Base-by-base conservation (phyloP, 306 rosid species). In the Quercus suber region DNA sequence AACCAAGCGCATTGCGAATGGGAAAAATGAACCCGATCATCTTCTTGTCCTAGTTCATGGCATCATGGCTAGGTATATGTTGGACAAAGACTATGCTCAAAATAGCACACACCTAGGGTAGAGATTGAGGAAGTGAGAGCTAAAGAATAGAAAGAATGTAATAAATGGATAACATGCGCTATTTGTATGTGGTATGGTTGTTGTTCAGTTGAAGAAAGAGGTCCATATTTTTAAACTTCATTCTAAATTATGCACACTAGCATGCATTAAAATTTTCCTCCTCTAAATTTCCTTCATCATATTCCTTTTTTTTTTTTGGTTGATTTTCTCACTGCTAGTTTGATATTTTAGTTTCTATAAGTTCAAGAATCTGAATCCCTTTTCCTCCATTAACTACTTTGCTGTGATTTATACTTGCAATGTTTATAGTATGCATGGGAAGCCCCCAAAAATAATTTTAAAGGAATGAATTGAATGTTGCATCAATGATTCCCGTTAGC, bases 31-130 rank as follows among this genome's bases (percentile, higher is more conserved):
- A 63, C 94, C 98, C 3, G 98, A 92, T 81, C 98, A 95, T 86
- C 98, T 95, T 77, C 98, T 95, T 76, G 92, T 95, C 76, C 98
- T 95, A 82, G 98, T 95, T 83, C 99, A 95, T 77, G 99, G 99
- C 78, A 92, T 92, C 78, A 76, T 91, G 84, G 98, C 96, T n/a
- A 91, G 99, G 97, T 95, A 85, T 82, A 64, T 75, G 30, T 75
- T 87, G 79, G 75, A 58, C 33, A 61, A 33, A 55, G 49, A 37
- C 65, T 41, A 73, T 72, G 43, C 63, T 69, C 28, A 27, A 35
- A 28, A 45, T 13, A 51, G 28, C 27, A 23, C 23, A 37, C 15
- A 67, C 11, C 19, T 19, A 30, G 45, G 33, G 12, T 64, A 31
- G 20, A 67, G 21, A 33, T 67, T 67, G 51, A 67, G 52, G 52